phyloP scores from a whole-genome alignment of 805 yeast genomes.

The Saccharomycopsis sp. region DNA sequence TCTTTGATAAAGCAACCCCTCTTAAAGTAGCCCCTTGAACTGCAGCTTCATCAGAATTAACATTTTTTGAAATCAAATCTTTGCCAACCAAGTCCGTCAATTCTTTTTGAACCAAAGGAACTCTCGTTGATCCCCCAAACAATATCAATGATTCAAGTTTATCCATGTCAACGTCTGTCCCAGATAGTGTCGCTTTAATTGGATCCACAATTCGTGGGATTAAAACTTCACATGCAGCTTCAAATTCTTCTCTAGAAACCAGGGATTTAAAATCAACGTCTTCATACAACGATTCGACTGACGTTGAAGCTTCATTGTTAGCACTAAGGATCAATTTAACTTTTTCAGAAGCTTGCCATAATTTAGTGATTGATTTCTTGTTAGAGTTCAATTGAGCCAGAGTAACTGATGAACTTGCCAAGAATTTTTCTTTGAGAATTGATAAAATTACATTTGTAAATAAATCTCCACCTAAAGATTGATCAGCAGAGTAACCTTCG shows the following conservation, averaged over 20 bases:
- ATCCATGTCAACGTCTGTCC: constrained; percentile 24
- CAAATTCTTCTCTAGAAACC: constrained; percentile 79
- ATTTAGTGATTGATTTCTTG: constrained; percentile 54
- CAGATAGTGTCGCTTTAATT: constrained; percentile 41
- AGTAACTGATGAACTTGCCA: constrained; percentile 33
- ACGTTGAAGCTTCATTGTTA: constrained; percentile 68
- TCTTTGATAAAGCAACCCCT: constrained; percentile 67
- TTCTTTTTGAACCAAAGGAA: constrained; percentile 74
- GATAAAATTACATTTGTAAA: constrained; percentile 63
- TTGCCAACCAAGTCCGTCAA: constrained; percentile 46
- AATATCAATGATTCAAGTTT: constrained; percentile 62
- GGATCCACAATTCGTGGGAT: constrained; percentile 48
- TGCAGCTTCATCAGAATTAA: constrained; percentile 93
- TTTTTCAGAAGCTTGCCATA: constrained; percentile 81
- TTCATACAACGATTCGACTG: constrained; percentile 65
- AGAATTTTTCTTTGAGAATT: constrained; percentile 53
- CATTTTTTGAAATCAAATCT: constrained; percentile 64
- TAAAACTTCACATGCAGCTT: constrained; percentile 36
- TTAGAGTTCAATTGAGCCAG: constrained; percentile 36
- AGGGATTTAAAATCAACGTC: constrained; percentile 67
- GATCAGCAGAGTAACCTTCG: constrained; percentile 65
- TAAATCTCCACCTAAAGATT: constrained; percentile 65
- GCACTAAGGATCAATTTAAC: constrained; percentile 85
- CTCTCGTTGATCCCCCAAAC: constrained; percentile 87
- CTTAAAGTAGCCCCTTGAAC: constrained; percentile 84